Percentiles rank a stretch among this genome's conserved stretches.
Evolutionary conservation across 208 protist genomes (phyloP).

Genomic region (Jaenimonas drosophilae): DNA sequence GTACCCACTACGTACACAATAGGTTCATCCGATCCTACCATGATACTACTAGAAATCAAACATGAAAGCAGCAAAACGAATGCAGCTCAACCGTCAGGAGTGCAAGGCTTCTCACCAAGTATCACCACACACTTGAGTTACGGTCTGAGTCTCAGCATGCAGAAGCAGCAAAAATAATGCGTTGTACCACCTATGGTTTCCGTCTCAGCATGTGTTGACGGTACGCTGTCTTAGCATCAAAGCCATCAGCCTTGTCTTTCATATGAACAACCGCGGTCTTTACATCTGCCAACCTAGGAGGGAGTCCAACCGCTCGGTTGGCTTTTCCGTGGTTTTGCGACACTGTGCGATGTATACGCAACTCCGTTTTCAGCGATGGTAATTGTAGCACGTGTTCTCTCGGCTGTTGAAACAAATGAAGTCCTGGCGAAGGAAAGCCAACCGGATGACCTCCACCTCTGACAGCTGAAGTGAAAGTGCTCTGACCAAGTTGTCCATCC

Average conservation of each 20-base stretch:
- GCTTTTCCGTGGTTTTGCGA: too few relatives aligned
- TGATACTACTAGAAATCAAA: neutral
- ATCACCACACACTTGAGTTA: conserved; percentile 5
- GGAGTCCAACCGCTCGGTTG: too few relatives aligned
- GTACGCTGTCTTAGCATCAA: conserved; percentile 11
- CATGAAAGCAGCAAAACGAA: neutral
- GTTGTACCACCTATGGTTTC: too few relatives aligned
- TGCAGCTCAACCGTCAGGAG: neutral
- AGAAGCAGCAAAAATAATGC: neutral
- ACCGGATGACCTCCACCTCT: too few relatives aligned
- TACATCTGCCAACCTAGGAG: conserved; percentile 21
- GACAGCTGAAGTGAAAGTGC: too few relatives aligned
- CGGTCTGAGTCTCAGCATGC: conserved; percentile 12
- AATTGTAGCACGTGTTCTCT: too few relatives aligned
- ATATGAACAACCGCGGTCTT: conserved; percentile 15
- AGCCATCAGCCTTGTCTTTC: conserved; percentile 46
- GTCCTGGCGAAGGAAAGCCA: too few relatives aligned
- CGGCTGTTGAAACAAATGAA: too few relatives aligned
- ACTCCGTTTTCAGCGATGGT: too few relatives aligned
- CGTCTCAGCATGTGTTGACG: conserved; percentile 3
- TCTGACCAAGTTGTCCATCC: too few relatives aligned
- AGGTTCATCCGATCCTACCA: conserved; percentile 4
- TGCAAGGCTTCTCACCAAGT: neutral
- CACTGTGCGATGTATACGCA: too few relatives aligned
- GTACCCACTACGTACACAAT: conserved; percentile 57